Evolutionary conservation across 2,329 filamentous ascomycete genomes (phyloP), one percentile per base, ranked within the genome.

Genomic region (Aspergillus vadensis): DNA sequence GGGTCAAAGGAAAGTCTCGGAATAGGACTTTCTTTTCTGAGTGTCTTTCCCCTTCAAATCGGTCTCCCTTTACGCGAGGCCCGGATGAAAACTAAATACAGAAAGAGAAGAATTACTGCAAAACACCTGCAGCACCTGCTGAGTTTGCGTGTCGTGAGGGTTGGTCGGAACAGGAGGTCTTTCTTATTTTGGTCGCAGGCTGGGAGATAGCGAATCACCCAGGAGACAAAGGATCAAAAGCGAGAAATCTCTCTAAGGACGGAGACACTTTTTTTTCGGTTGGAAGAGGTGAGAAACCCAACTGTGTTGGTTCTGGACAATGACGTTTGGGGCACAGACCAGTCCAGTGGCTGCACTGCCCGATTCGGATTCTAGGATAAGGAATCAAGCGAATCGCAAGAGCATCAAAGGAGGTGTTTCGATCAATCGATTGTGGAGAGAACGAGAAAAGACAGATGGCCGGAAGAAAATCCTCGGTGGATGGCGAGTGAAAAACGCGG

Each of bases 71-170:
- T 59, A 50, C 58, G 60, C 62, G 56, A 57, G 61, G 59, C 59
- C 66, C 62, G 59, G 61, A 65, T 57, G 65, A 67, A 70, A 67
- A 72, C 70, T 70, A 72, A 67, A 73, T 75, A 75, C 72, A 72
- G 68, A 67, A 70, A 72, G 70, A 70, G 67, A 70, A 74, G 69
- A 70, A 76, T 73, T 76, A 76, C 71, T 70, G 72, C 74, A 76
- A 77, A 77, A 70, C 86, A 91, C 87, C 88, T 91, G 89, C 89
- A 91, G 89, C 85, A 85, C 88, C 88, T 85, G 88, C 89, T 91
- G 89, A 88, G 72, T 77, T 78, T 77, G 74, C 74, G 72, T 74
- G 61, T 57, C 47, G 55, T 50, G 55, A 53, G 44, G 52, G 55
- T 63, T 60, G 52, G 55, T 58, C 55, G 56, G 32, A 58, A 61